These are phyloP conservation scores for Candida multigemmis DNA, from an alignment of 805 yeast species.

Conservation along the genomic window DNA sequence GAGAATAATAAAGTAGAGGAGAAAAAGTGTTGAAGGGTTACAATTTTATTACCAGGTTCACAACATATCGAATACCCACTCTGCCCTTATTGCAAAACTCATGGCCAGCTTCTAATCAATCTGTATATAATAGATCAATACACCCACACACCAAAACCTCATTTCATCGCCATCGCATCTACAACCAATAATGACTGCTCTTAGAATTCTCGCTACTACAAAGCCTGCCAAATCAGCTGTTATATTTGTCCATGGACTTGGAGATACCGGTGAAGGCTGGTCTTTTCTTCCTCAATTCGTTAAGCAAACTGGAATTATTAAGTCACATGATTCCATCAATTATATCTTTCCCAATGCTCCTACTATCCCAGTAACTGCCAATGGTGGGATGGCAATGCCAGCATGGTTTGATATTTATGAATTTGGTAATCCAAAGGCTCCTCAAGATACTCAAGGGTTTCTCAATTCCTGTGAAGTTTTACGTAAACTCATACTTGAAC, in stretches of 20 bases:
- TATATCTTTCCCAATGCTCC: constrained; percentile 95
- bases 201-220: constrained; percentile 17
- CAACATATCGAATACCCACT: too few species aligned
- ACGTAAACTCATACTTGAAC: constrained; percentile 39
- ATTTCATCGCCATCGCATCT: too few species aligned
- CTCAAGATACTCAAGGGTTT: constrained; percentile 48
- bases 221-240: constrained; percentile 41
- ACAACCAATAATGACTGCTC: constrained; percentile 13
- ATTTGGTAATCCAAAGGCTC: constrained; percentile 38
- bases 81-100: neutral
- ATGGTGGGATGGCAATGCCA: constrained; percentile 61
- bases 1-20: too few species aligned
- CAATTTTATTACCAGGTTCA: too few species aligned
- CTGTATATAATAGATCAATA: too few species aligned
- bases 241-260: constrained; percentile 82
- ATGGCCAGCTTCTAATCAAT: neutral
- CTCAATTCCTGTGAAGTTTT: constrained; percentile 39
- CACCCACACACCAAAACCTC: too few species aligned
- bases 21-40: too few species aligned
- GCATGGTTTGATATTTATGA: constrained; percentile 79
- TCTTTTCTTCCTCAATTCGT: constrained; percentile 64
- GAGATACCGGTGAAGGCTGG: constrained; percentile 91
- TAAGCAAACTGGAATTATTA: constrained; percentile 31
- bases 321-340: constrained; percentile 40
- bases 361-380: constrained; percentile 52